Conservation (phyloP, 2,329 filamentous ascomycete species). For the Cladorrhinum sp. region DNA sequence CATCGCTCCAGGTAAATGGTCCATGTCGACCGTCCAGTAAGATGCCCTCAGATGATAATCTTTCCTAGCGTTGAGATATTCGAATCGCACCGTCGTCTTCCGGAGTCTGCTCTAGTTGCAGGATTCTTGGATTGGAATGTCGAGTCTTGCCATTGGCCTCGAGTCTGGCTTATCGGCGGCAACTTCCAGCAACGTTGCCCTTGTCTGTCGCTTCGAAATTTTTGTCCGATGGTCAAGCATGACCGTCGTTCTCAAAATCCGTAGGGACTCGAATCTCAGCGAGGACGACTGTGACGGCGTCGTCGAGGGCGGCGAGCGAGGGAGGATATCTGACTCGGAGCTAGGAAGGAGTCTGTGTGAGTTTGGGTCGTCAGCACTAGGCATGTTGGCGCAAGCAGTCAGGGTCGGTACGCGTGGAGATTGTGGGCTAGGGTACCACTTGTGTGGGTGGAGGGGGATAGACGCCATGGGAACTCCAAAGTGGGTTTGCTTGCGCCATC, state of each 20-base stretch:
- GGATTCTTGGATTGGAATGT: too few relatives aligned
- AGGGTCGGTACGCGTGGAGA: neutral
- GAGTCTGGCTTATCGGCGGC: neutral
- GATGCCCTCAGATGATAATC: neutral
- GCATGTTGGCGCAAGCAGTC: neutral
- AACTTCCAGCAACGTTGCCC: too few relatives aligned
- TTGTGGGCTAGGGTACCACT: neutral
- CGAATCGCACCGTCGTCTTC: neutral
- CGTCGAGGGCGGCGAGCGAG: neutral
- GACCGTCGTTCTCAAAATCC: too few relatives aligned
- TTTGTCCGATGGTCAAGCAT: too few relatives aligned
- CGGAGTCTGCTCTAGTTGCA: too few relatives aligned
- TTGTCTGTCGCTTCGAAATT: too few relatives aligned
- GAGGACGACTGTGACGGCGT: neutral
- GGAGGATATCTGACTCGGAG: neutral
- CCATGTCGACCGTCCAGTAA: neutral
- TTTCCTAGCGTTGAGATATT: neutral
- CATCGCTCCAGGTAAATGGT: neutral
- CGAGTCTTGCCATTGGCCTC: neutral
- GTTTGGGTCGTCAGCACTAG: neutral
- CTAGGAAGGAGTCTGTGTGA: neutral
- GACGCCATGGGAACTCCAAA: neutral
- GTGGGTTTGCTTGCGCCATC: neutral
- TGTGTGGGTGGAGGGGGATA: neutral
- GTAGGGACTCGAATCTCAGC: too few relatives aligned